These are phyloP conservation scores for Auriscalpium vulgare DNA, from an alignment of 768 basidiomycete genomes.

Conservation along the genomic window DNA sequence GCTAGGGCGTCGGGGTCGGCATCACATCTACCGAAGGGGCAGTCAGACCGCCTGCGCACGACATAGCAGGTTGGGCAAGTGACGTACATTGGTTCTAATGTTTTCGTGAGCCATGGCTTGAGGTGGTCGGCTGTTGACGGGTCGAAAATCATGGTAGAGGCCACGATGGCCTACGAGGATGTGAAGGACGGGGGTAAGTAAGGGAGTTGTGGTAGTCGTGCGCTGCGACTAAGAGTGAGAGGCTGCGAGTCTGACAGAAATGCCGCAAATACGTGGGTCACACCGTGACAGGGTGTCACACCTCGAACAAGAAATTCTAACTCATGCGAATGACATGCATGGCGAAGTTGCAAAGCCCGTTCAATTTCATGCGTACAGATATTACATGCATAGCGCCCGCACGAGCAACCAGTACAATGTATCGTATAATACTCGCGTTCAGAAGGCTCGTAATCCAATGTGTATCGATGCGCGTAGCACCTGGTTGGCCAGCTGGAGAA, in stretches of 20 bases:
- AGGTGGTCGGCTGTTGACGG: conserved; percentile 54
- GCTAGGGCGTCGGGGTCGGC: conserved; percentile 91
- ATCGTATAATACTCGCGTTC: too few species aligned
- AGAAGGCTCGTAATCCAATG: too few species aligned
- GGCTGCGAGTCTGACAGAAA: too few species aligned
- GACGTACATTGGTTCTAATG: conserved; percentile 84
- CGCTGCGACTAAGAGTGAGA: neutral
- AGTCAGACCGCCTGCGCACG: conserved; percentile 2
- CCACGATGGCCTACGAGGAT: neutral
- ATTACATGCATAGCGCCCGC: too few species aligned
- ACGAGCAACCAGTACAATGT: too few species aligned
- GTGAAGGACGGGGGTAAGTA: neutral
- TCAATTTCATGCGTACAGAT: too few species aligned
- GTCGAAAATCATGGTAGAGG: conserved; percentile 56
- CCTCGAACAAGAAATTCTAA: too few species aligned
- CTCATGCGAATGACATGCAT: too few species aligned
- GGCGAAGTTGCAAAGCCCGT: too few species aligned
- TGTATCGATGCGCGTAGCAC: too few species aligned
- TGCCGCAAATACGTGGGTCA: neutral
- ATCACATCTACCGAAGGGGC: conserved; percentile 66
- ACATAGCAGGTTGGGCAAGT: conserved; percentile 4
- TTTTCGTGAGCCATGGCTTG: conserved; percentile 82
- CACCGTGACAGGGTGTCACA: neutral
- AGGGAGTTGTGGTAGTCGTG: neutral
- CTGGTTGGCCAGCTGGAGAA: too few species aligned